Conservation (phyloP, 2,329 filamentous ascomycete species). For the Exophiala alcalophila region DNA sequence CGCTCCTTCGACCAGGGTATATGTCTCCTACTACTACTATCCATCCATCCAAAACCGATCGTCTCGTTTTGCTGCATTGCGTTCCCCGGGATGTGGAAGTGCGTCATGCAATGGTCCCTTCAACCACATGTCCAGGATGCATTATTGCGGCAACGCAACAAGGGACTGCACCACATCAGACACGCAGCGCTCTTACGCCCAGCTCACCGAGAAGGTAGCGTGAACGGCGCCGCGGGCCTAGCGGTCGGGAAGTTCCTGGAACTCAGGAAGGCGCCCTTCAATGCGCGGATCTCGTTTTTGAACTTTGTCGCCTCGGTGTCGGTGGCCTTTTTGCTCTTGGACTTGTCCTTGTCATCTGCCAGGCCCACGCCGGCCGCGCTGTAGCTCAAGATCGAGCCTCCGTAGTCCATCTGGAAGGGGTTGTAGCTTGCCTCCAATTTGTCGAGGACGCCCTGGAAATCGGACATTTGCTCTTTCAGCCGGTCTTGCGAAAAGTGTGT, state of each 20-base stretch:
- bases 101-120: too few relatives aligned
- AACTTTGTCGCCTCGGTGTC: slow-evolving; percentile 58
- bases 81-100: too few relatives aligned
- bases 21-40: neutral
- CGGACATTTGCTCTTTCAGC: slow-evolving; percentile 19
- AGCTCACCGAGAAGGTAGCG: slow-evolving; percentile 14
- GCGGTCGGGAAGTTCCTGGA: slow-evolving; percentile 57
- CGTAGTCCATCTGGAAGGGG: slow-evolving; percentile 24
- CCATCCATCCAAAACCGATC: too few relatives aligned
- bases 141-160: too few relatives aligned
- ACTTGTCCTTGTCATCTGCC: slow-evolving; percentile 30
- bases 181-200: too few relatives aligned
- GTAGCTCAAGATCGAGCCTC: slow-evolving; percentile 27
- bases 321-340: slow-evolving; percentile 28
- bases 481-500: slow-evolving; percentile 39
- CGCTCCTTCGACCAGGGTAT: too few relatives aligned
- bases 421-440: slow-evolving; percentile 32
- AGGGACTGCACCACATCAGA: too few relatives aligned
- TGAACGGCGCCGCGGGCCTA: slow-evolving; percentile 21
- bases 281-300: slow-evolving; percentile 59
- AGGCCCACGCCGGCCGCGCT: slow-evolving; percentile 35
- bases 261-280: slow-evolving; percentile 63
- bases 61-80: too few relatives aligned
- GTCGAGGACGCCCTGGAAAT: slow-evolving; percentile 25
- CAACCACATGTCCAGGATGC: too few relatives aligned